These are phyloP conservation scores for Madurella mycetomatis DNA, from an alignment of 2,329 filamentous ascomycete species.

Conservation along the genomic window DNA sequence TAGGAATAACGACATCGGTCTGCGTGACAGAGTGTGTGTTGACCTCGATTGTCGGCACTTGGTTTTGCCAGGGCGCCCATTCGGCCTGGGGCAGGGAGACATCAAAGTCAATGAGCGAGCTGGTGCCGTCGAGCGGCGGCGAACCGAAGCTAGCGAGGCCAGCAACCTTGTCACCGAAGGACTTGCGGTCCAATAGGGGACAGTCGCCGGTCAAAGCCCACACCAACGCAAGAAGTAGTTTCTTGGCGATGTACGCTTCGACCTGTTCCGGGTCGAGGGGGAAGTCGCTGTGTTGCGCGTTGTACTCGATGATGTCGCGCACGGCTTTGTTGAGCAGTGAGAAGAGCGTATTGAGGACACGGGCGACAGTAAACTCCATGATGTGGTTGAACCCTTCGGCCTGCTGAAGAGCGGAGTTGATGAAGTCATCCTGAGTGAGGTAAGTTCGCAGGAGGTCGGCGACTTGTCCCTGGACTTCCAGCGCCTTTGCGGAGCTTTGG, in stretches of 20 bases:
- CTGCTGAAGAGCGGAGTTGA: constrained; percentile 69
- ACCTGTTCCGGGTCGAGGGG: constrained; percentile 85
- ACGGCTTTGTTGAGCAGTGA: constrained; percentile 93
- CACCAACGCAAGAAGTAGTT: constrained; percentile 83
- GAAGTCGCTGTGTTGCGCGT: constrained; percentile 90
- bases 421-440: constrained; percentile 74
- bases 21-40: constrained; percentile 98
- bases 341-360: constrained; percentile 88
- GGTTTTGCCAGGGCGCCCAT: constrained; percentile 90
- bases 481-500: constrained; percentile 70
- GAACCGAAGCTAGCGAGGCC: constrained; percentile 81
- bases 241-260: constrained; percentile 87
- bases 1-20: constrained; percentile 97
- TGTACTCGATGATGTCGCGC: constrained; percentile 91
- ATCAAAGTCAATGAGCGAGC: constrained; percentile 93
- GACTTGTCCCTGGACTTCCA: constrained; percentile 72
- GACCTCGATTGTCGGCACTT: constrained; percentile 91
- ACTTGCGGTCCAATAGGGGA: constrained; percentile 78
- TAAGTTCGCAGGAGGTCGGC: constrained; percentile 74
- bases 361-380: constrained; percentile 94
- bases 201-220: constrained; percentile 98
- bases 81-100: constrained; percentile 80
- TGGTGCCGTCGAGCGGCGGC: constrained; percentile 69
- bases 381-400: constrained; percentile 84
- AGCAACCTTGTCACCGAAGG: constrained; percentile 80